These are phyloP conservation scores for Penicillium sp. DNA, from an alignment of 2,329 filamentous ascomycete species.

Conservation along the genomic window DNA sequence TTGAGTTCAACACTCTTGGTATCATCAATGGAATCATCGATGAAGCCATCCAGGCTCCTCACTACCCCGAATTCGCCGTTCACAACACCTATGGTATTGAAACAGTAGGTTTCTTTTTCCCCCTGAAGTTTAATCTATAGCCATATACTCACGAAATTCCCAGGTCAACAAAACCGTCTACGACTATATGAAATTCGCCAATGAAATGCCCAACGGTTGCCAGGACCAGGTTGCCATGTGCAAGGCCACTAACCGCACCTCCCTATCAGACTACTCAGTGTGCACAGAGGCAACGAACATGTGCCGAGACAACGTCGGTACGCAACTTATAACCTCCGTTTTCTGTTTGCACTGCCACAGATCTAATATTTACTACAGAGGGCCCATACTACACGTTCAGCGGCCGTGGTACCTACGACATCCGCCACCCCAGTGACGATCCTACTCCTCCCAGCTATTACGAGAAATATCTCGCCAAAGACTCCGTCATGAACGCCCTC, in stretches of 20 bases:
- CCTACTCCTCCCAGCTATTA: conserved; percentile 65
- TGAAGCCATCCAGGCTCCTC: conserved; percentile 50
- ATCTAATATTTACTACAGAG: conserved; percentile 33
- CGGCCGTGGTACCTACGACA: conserved; percentile 60
- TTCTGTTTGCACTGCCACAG: neutral
- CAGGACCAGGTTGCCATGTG: conserved; percentile 67
- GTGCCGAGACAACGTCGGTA: conserved; percentile 57
- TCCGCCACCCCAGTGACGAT: conserved; percentile 56
- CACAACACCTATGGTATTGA: conserved; percentile 59
- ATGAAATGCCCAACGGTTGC: conserved; percentile 61
- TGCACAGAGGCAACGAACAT: conserved; percentile 58
- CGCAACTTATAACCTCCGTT: conserved; percentile 1
- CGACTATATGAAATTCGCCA: conserved; percentile 59
- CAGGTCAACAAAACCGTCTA: conserved; percentile 59
- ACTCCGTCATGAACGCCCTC: conserved; percentile 57
- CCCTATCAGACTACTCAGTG: conserved; percentile 49
- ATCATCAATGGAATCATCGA: conserved; percentile 60
- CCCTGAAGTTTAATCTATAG: neutral
- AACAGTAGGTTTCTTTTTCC: conserved; percentile 20
- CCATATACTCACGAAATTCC: neutral
- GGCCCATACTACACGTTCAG: conserved; percentile 55
- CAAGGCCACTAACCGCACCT: conserved; percentile 58
- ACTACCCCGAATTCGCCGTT: conserved; percentile 54
- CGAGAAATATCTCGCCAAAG: conserved; percentile 63
- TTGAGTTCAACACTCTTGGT: conserved; percentile 56